Base-by-base conservation (phyloP, 805 yeast genomes). In the Zygoascus biomembranicola region DNA sequence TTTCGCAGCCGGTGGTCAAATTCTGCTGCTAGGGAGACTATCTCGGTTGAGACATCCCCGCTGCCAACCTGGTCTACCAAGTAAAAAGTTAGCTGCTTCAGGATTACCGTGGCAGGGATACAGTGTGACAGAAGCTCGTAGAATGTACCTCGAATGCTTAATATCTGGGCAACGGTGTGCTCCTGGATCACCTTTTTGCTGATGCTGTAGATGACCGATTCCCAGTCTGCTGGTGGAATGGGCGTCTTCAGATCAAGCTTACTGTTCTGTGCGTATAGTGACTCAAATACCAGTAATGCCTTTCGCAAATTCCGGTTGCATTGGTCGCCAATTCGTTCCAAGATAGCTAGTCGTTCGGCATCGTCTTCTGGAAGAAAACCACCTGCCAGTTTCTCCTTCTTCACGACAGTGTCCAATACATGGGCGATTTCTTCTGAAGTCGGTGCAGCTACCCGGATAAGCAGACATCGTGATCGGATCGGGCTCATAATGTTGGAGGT, bases 401-500 rank as follows among this genome's bases (percentile, higher is more conserved):
- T 61, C 2, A 85, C 79, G 2, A 94, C 80, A 8, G 71, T 68
- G 8, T 65, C 62, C 56, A 94, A 72, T 0, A 87, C 83, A 0
- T 56, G 57, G 1, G 75, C 63, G n/a, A 85, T 78, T 43, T 89
- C 95, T 0, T 69, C 69, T 1, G 65, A 63, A 0, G 79, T 63
- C 0, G 99, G 98, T 2, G 96, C 84, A 1, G 97, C 85, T 2
- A 90, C 82, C 55, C 98, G 78, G n/a, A 94, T 78, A 55, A 92
- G 74, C 51, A 94, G 71, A 8, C 97, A 90, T 71, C 99, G 84
- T 23, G 97, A 90, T 63, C 87, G 85, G 58, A 94, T 94, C 10
- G 99, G 99, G 2, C 89, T 84, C 55, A 94, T 92, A 55, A 94
- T 90, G 59, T 87, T 87, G 20, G 96, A 87, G 26, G 96, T 87